A percentile compares a stretch with the other conserved stretches of the same genome.
phyloP scores from a whole-genome alignment of 805 yeast genomes.

The Zygotorulaspora florentina region DNA sequence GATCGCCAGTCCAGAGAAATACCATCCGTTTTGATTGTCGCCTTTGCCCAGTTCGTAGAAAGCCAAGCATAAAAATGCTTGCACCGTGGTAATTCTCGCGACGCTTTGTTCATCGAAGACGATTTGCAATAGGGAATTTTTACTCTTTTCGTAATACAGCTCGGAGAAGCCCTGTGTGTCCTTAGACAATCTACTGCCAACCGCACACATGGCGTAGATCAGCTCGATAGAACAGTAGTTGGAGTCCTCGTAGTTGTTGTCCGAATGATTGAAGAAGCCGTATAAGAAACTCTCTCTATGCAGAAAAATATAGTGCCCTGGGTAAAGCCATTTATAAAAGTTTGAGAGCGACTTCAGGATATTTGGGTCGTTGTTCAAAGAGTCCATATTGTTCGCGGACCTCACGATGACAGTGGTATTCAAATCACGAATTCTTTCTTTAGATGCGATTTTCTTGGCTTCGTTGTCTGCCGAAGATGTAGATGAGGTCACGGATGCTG shows the following conservation, averaged over 20 bases:
- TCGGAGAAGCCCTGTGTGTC: constrained; percentile 40
- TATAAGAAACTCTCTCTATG: constrained; percentile 58
- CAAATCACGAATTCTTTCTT: constrained; percentile 33
- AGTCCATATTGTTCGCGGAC: constrained; percentile 13
- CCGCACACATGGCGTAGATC: constrained; percentile 53
- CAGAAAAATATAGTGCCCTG: constrained; percentile 59
- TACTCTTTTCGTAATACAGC: constrained; percentile 46
- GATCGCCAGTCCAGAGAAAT: constrained; percentile 57
- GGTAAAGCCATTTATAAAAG: constrained; percentile 61
- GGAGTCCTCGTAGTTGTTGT: constrained; percentile 37
- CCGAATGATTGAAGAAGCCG: constrained; percentile 56
- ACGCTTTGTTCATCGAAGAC: constrained; percentile 36
- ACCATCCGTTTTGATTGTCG: constrained; percentile 56
- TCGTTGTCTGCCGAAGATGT: constrained; percentile 2
- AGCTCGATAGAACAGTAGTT: constrained; percentile 54
- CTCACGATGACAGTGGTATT: constrained; percentile 34
- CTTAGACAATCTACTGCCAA: constrained; percentile 52
- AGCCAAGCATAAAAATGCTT: constrained; percentile 54
- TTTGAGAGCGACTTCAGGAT: constrained; percentile 33
- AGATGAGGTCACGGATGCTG: constrained; percentile 11
- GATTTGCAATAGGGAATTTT: constrained; percentile 38
- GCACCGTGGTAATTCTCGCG: constrained; percentile 51
- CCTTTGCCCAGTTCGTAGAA: constrained; percentile 61
- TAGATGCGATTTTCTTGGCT: constrained; percentile 2
- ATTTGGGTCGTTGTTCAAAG: constrained; percentile 29